Base-by-base conservation (phyloP, 768 basidiomycete genomes). In the Saitozyma podzolica region DNA sequence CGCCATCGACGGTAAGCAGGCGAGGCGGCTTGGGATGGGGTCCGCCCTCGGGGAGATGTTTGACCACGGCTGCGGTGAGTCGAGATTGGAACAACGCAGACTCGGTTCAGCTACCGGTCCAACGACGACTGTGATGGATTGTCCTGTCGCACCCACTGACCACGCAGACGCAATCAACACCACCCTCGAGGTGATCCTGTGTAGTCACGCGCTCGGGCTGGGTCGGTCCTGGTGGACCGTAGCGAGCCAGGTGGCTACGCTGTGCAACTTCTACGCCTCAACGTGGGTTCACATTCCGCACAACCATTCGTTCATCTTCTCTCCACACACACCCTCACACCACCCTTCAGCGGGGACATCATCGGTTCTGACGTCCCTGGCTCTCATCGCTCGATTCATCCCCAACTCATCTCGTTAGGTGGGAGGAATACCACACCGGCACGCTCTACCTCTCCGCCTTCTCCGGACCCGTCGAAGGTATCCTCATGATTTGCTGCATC, bases 221-320 rank as follows among this genome's bases (percentile, higher is more conserved):
- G 92, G 91, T 11, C 84, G 93, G 17, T 92, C 91, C 0, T 98
- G 96, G 93, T 98, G 93, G 95, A 97, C 93, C 0, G 88, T 98
- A 41, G 86, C 89, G 0, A 89, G 89, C 0, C 91, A 94, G 76
- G 83, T 88, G 10, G 87, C 87, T 0, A 87, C 88, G 0, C 80
- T 89, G 47, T 86, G 86, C 64, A 90, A 88, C 76, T 91, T 91
- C 72, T 90, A 90, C 78, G 82, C 90, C 17, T 88, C 88, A 4
- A 91, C 89, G 14, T 79, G 62, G 61, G 75, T 70, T 37, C 3
- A 29, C 29, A 29, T 29, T 29, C 29, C 29, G 29, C 5, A 5
- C 29, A 29, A 2, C 29, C 29, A 29, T 29, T 5, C 29, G 29
- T 29, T 5, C 29, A 5, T 5, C 5, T 2, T 29, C 29, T 29